Evolutionary conservation across 1,139 yeast species (phyloP).

Genomic region (Candida sp.): DNA sequence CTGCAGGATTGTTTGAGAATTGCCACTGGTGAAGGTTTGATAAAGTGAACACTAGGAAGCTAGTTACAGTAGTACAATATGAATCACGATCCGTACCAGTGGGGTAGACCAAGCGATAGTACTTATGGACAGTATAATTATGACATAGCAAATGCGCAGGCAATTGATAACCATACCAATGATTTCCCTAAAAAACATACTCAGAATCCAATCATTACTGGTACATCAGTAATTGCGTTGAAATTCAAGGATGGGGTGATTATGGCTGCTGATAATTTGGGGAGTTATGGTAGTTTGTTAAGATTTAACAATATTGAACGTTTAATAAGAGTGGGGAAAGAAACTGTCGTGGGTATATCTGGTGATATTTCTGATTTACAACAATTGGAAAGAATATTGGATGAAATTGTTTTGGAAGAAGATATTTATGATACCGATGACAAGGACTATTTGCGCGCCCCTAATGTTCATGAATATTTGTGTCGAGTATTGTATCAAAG

Average conservation of each 20-base stretch:
- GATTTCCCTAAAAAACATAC: constrained; percentile 77
- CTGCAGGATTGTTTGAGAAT: background rate
- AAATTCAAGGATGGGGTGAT: constrained; percentile 89
- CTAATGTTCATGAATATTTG: constrained; percentile 85
- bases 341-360: constrained; percentile 88
- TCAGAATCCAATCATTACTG: constrained; percentile 93
- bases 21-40: background rate
- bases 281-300: constrained; percentile 89
- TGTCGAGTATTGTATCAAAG: constrained; percentile 82
- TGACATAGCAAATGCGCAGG: constrained; percentile 58
- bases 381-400: constrained; percentile 69
- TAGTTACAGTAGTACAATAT: constrained; percentile 25
- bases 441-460: constrained; percentile 71
- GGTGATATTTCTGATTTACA: constrained; percentile 97
- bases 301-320: constrained; percentile 86
- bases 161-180: constrained; percentile 15
- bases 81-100: constrained; percentile 93
- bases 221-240: constrained; percentile 91
- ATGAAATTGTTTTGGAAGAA: constrained; percentile 68
- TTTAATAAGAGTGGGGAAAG: constrained; percentile 74
- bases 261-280: constrained; percentile 94
- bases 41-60: background rate
- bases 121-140: constrained; percentile 79
- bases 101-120: constrained; percentile 93
- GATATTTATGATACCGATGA: constrained; percentile 81